Evolutionary conservation across 169 alveolate species (phyloP).

Genomic region (Eimeria maxima): DNA sequence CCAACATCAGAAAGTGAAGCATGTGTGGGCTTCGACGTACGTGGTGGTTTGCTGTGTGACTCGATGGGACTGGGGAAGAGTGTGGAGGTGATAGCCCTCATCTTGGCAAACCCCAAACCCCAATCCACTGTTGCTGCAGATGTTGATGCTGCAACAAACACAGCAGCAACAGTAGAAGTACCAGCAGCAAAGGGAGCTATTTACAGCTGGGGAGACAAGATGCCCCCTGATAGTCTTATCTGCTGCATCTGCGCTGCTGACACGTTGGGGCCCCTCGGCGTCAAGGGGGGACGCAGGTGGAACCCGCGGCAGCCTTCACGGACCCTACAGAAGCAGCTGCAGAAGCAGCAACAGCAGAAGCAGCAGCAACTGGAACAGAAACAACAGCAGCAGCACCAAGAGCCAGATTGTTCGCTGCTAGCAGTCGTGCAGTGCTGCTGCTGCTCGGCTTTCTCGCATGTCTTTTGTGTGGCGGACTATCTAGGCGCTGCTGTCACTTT

Average conservation of each 20-base stretch:
- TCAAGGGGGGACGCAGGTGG: constrained; percentile 28
- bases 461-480: constrained; percentile 37
- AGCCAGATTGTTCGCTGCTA: constrained; percentile 16
- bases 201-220: constrained; percentile 11
- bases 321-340: not conserved
- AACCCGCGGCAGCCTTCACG: not conserved
- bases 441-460: constrained; percentile 36
- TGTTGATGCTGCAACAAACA: not conserved
- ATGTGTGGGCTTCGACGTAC: constrained; percentile 39
- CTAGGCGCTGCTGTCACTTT: not conserved
- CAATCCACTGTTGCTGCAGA: constrained; percentile 4
- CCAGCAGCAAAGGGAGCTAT: constrained; percentile 28
- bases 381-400: constrained; percentile 1
- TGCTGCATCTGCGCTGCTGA: constrained; percentile 56
- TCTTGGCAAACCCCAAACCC: not conserved
- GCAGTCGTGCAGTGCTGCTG: constrained; percentile 63
- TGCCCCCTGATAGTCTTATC: not conserved
- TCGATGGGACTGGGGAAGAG: constrained; percentile 85
- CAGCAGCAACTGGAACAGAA: not conserved
- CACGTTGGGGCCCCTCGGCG: constrained; percentile 16
- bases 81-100: constrained; percentile 81
- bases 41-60: constrained; percentile 84
- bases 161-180: constrained; percentile 4
- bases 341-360: constrained; percentile 7
- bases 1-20: constrained; percentile 4